These are phyloP conservation scores for Sporothrix curviconia DNA, from an alignment of 2,329 filamentous ascomycete species.

Conservation along the genomic window DNA sequence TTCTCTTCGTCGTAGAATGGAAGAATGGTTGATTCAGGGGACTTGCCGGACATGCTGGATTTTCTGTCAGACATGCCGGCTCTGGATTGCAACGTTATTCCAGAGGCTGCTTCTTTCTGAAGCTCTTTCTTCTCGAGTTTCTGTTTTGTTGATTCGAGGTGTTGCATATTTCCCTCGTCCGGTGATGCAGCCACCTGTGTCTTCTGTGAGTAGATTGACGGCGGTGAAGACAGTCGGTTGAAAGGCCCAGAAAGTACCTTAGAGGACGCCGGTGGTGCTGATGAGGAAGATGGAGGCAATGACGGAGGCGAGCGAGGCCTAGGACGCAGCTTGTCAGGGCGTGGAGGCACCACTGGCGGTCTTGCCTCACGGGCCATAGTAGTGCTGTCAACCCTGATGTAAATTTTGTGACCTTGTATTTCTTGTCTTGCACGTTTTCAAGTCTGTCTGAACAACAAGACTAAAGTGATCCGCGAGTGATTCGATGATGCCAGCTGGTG, in stretches of 20 bases:
- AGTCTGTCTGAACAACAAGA: no score
- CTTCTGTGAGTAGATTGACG: neutral
- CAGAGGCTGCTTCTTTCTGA: neutral
- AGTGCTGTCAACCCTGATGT: no score
- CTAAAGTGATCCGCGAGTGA: no score
- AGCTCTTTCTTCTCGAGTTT: conserved; percentile 21
- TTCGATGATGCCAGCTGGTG: no score
- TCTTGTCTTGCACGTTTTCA: no score
- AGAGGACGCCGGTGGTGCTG: neutral
- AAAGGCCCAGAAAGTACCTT: neutral
- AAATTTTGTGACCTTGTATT: neutral
- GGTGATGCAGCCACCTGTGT: neutral
- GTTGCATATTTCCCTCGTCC: neutral
- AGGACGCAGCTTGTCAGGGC: neutral
- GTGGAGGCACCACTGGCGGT: conserved; percentile 1
- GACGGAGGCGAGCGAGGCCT: neutral
- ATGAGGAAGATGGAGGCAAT: neutral
- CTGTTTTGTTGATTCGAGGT: neutral
- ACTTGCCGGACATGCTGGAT: no score
- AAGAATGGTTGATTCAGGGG: no score
- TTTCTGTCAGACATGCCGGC: no score
- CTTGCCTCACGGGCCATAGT: conserved; percentile 8
- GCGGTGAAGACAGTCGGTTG: neutral
- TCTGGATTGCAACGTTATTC: no score
- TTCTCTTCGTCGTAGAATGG: neutral